phyloP scores from a whole-genome alignment of 2,329 filamentous ascomycete species.

The Colletotrichum higginsianum region DNA sequence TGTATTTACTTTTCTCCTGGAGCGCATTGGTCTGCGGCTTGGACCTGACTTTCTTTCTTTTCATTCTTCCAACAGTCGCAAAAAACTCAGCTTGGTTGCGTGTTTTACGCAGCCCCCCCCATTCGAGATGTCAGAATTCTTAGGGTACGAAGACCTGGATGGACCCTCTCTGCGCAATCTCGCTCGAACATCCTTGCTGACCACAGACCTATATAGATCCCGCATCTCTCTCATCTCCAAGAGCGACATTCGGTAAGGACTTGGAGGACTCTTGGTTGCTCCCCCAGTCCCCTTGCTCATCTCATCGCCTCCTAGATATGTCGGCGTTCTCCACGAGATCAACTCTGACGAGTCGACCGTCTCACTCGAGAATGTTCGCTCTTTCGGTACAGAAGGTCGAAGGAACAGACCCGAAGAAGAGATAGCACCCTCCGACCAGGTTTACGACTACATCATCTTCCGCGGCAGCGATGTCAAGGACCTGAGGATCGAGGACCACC shows the following conservation, averaged over 20 bases:
- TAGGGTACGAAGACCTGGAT: conserved; percentile 63
- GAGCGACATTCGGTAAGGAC: conserved; percentile 91
- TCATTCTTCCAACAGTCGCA: conserved; percentile 28
- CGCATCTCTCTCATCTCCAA: conserved; percentile 97
- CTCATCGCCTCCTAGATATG: conserved; percentile 75
- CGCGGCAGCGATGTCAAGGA: conserved; percentile 99
- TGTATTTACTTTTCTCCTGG: conserved; percentile 32
- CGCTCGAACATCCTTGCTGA: conserved; percentile 29
- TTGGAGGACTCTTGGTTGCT: conserved; percentile 41
- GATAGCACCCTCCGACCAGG: conserved; percentile 84
- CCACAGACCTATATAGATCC: conserved; percentile 70
- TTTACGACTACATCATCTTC: conserved; percentile 99
- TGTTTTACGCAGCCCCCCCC: conserved; percentile 57
- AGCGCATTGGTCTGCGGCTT: conserved; percentile 41
- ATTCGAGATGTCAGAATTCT: conserved; percentile 71
- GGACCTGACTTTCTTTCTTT: conserved; percentile 38
- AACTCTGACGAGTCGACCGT: conserved; percentile 98
- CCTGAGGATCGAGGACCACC: conserved; percentile 89
- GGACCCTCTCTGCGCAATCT: conserved; percentile 32
- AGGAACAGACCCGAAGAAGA: conserved; percentile 84
- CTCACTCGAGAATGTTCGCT: conserved; percentile 95
- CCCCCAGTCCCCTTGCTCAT: conserved; percentile 35
- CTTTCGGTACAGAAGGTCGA: conserved; percentile 94
- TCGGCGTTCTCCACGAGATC: conserved; percentile 96
- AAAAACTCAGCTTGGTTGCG: conserved; percentile 52